Evolutionary conservation across 805 yeast species (phyloP).

Genomic region (Candida mattraensis): DNA sequence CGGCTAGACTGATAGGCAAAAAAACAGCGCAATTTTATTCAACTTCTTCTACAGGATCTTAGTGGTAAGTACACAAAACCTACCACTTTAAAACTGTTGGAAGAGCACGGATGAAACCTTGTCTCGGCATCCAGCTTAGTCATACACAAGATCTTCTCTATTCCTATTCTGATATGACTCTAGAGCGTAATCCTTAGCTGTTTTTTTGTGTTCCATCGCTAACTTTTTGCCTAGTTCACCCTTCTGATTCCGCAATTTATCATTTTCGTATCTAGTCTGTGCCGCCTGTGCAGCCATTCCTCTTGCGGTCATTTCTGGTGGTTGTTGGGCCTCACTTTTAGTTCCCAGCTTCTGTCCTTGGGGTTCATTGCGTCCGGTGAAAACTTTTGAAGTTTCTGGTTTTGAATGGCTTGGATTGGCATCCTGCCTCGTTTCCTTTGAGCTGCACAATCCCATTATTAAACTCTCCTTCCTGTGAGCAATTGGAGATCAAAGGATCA

Average conservation of each 20-base stretch:
- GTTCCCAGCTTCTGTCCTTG: constrained; percentile 5
- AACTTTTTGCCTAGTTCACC: constrained; percentile 30
- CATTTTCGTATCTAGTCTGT: constrained; percentile 20
- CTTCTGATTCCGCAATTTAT: constrained; percentile 17
- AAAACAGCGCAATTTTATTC: no score
- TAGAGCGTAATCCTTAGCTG: constrained; percentile 24
- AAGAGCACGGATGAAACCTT: no score
- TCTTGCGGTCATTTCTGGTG: constrained; percentile 18
- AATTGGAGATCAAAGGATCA: neutral
- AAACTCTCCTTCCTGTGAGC: constrained; percentile 14
- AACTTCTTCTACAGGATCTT: no score
- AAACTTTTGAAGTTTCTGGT: constrained; percentile 3
- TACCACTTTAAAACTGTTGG: no score
- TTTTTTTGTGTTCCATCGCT: constrained; percentile 25
- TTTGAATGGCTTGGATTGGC: constrained; percentile 2
- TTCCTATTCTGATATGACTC: constrained; percentile 23
- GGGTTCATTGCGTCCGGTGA: neutral
- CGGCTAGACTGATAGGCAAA: no score
- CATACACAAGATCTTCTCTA: constrained; percentile 20
- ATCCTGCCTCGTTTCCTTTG: constrained; percentile 21
- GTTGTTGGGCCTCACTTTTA: constrained; percentile 1
- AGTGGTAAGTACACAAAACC: no score
- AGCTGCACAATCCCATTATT: constrained; percentile 29
- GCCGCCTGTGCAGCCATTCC: constrained; percentile 33
- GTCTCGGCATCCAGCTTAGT: constrained; percentile 7